phyloP scores from a whole-genome alignment of 2,329 filamentous ascomycete genomes.

The Myriosclerotinia curreyana region DNA sequence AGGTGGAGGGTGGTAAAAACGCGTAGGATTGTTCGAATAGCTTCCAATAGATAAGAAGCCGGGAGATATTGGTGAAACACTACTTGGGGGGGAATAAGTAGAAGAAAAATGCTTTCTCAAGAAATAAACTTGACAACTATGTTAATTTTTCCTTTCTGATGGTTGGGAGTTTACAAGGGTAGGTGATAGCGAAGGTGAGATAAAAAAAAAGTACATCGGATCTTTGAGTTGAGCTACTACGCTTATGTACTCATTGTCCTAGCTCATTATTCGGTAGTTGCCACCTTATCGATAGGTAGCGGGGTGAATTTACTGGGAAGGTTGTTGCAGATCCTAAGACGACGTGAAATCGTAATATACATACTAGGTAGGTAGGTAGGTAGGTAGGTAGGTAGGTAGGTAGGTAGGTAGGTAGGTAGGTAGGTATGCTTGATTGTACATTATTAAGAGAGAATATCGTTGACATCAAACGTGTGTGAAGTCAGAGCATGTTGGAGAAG shows the following conservation, averaged over 20 bases:
- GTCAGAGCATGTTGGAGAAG: not conserved
- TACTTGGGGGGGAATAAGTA: not conserved
- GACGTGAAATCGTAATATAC: not conserved
- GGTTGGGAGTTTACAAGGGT: constrained; percentile 19
- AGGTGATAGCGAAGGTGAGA: constrained; percentile 19
- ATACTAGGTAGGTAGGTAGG: not conserved
- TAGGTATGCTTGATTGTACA: not conserved
- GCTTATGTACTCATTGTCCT: not conserved
- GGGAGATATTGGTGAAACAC: not conserved
- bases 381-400: too few relatives aligned
- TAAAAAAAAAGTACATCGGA: constrained; percentile 4
- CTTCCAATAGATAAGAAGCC: constrained; percentile 1
- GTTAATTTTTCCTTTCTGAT: constrained; percentile 14
- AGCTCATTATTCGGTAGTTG: constrained; percentile 1
- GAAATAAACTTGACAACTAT: constrained; percentile 10
- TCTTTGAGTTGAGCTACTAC: not conserved
- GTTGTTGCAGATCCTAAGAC: not conserved
- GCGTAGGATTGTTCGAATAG: not conserved
- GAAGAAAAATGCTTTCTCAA: not conserved
- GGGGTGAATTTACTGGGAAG: constrained; percentile 14
- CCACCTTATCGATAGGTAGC: constrained; percentile 4
- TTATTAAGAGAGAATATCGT: not conserved
- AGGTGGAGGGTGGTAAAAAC: constrained; percentile 16
- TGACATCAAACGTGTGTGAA: not conserved
- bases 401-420: not conserved